phyloP scores from a whole-genome alignment of 306 rosid genomes.

The Sphenostylis stenocarpa region DNA sequence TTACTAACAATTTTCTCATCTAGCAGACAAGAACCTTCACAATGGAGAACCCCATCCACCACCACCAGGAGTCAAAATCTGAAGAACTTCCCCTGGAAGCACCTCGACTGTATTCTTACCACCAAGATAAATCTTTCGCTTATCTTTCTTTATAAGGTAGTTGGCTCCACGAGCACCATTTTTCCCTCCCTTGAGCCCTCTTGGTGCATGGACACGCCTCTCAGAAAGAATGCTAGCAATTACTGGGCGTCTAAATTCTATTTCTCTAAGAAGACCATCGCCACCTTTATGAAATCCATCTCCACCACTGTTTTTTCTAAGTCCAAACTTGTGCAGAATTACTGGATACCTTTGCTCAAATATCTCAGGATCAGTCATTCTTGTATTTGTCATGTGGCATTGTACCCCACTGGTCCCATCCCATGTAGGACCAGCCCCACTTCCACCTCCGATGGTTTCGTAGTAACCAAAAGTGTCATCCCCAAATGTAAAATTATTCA shows the following conservation, averaged over 20 bases:
- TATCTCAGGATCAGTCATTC: constrained; percentile 95
- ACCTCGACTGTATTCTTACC: constrained; percentile 78
- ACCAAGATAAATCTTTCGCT: constrained; percentile 68
- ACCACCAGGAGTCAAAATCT: constrained; percentile 92
- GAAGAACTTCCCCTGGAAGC: constrained; percentile 79
- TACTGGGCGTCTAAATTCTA: constrained; percentile 72
- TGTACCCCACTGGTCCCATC: constrained; percentile 92
- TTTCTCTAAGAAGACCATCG: constrained; percentile 85
- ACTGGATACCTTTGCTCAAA: constrained; percentile 94
- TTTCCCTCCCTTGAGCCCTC: constrained; percentile 84
- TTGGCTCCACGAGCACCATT: constrained; percentile 83
- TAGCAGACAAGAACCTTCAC: constrained; percentile 22
- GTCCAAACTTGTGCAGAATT: constrained; percentile 69
- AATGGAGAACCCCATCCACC: constrained; percentile 83
- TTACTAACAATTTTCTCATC: neutral
- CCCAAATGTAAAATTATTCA: constrained; percentile 96
- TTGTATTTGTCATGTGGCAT: constrained; percentile 94
- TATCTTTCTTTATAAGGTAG: constrained; percentile 69
- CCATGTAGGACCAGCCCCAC: constrained; percentile 97
- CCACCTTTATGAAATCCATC: constrained; percentile 78
- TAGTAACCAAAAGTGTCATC: constrained; percentile 91
- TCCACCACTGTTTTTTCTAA: constrained; percentile 84
- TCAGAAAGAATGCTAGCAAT: constrained; percentile 88
- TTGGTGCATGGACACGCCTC: constrained; percentile 89
- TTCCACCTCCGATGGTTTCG: constrained; percentile 96